phyloP scores from a whole-genome alignment of 352 stramenopile species.

The Pythium utonaiense region DNA sequence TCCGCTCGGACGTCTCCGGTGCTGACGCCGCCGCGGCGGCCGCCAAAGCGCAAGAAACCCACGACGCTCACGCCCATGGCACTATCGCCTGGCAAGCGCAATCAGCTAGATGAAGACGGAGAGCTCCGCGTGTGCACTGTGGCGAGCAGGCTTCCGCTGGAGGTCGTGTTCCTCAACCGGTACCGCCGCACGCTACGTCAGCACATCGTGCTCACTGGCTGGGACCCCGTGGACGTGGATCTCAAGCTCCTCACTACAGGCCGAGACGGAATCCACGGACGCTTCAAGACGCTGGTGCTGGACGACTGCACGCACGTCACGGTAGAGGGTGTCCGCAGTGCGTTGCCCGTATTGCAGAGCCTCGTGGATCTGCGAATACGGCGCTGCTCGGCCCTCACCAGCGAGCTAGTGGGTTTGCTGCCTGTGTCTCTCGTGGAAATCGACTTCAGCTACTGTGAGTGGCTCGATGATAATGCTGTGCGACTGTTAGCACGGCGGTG shows the following conservation, averaged over 20 bases:
- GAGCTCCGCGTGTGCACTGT: not conserved
- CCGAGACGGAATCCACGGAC: conserved; percentile 16
- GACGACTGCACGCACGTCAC: conserved; percentile 28
- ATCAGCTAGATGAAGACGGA: conserved; percentile 8
- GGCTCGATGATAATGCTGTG: conserved; percentile 53
- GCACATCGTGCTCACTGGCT: conserved; percentile 55
- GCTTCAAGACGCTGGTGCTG: conserved; percentile 22
- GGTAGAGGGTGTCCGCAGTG: conserved; percentile 6
- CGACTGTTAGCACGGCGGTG: conserved; percentile 41
- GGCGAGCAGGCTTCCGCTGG: conserved; percentile 25
- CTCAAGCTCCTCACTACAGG: conserved; percentile 26
- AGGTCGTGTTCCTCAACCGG: conserved; percentile 36
- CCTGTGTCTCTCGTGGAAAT: conserved; percentile 35
- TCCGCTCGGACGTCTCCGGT: not conserved
- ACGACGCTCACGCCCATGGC: conserved; percentile 16
- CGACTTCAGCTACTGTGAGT: conserved; percentile 62
- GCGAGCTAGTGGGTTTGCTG: conserved; percentile 14
- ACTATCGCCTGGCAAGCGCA: conserved; percentile 2
- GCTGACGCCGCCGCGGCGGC: not conserved
- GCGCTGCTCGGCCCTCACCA: conserved; percentile 21
- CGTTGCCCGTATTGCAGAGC: conserved; percentile 8
- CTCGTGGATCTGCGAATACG: conserved; percentile 17
- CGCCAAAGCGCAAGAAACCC: conserved; percentile 14
- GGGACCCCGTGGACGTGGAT: conserved; percentile 43
- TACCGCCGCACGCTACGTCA: conserved; percentile 30